Base-by-base conservation (phyloP, 1,284 basidiomycete genomes). In the Takashimella koratensis region DNA sequence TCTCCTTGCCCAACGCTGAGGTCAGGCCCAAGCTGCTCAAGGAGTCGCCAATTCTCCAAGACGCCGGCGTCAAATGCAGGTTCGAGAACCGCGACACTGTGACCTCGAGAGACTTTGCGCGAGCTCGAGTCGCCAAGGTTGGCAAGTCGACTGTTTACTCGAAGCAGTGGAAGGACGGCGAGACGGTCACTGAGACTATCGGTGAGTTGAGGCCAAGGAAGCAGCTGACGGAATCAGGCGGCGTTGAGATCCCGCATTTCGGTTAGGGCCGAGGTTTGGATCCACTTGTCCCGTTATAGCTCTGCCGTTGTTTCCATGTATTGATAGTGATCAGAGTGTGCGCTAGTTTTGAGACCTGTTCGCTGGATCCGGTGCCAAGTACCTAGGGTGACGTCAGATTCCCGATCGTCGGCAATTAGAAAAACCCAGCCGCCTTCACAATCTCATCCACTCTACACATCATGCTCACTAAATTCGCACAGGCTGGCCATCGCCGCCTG, bases 1-100 rank as follows among this genome's bases (percentile, higher is more conserved):
- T 77, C 60, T 72, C 73, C 6, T 65, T 76, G 0, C 74, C 75
- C 58, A 77, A 77, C 56, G 70, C 74, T 47, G 65, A 76, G 23
- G 60, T 58, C n/a, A 43, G 49, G 26, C 59, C 59, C 5, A 60
- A 70, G 27, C 66, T 74, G 2, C 59, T 76, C 6, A 47, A 55
- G 13, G 60, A 76, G 40, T 68, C 65, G 4, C 61, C 69, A 2
- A 67, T 77, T 2, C 49, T 67, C 8, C 55, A 52, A 27, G 23
- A 47, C 12, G 54, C 56, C 0, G 60, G 60, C 16, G 51, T 58
- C 2, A 36, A 49, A 26, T 42, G 51, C 13, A 23, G 47, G 13
- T 64, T 64, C 23, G 56, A 60, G 23, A 23, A 30, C 3, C 52
- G 56, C 36, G 58, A 55, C 16, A 59, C 41, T 5, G 51, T 64